Base-by-base conservation (phyloP, 495 filamentous ascomycete species). In the Entonaema liquescens region DNA sequence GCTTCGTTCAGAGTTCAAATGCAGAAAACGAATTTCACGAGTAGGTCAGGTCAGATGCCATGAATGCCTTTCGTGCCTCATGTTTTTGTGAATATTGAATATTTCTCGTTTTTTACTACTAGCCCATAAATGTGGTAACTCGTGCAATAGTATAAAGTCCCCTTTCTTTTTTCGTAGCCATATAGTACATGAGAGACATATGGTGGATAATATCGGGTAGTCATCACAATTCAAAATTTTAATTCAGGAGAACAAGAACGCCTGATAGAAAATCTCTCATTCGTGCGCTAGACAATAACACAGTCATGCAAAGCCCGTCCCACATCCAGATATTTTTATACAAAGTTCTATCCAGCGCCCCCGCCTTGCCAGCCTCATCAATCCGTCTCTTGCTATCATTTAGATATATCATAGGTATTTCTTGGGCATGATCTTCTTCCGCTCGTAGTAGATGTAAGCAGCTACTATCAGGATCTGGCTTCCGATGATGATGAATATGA, bases 381-480 rank as follows among this genome's bases (percentile, higher is more conserved):
- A 26, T 4, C 25, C n/a, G 29, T 17, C 13, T 12, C 26, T 15
- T n/a, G 17, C 19, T n/a, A 56, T 21, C 11, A 8, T 12, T 23
- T 33, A 33, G 29, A 42, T 15, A 5, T 17, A 28, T 70, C 73
- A 99, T 71, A 99, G 80, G 79, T 93, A 99, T 79, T 99, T 99
- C 89, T 98, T 98, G 33, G 94, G 93, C 75, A 86, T 85, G 66
- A 85, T 87, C 80, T 91, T 90, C 70, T 90, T 88, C 67, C 89
- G 84, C 85, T 97, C 97, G 81, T 98, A 97, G 50, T 90, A 75
- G 21, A 94, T 74, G 78, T 94, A 99, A 17, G 82, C 86, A 7
- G 75, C 88, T 2, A 87, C 87, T 21, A 95, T 77, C 74, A 94
- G 59, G 25, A 90, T 74, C 82, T 98, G 94, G 72, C 92, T 89